These are phyloP conservation scores for Corynascus novoguineensis DNA, from an alignment of 495 filamentous ascomycete genomes.

Conservation along the genomic window DNA sequence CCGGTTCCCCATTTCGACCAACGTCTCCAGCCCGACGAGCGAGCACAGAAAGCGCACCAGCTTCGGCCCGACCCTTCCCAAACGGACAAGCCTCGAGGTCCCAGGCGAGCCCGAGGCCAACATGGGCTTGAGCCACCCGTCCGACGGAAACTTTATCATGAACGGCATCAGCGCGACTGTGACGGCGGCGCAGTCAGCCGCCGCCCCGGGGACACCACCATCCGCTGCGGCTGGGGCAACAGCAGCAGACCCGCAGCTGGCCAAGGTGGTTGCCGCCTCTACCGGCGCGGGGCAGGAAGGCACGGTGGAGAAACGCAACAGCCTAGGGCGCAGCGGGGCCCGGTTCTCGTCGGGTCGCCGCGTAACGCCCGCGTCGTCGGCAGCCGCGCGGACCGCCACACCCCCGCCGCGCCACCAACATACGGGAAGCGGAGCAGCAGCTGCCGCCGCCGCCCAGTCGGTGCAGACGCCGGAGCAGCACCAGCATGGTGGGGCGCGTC, in stretches of 20 bases:
- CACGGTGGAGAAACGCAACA: constrained; percentile 45
- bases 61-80: constrained; percentile 35
- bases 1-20: constrained; percentile 80
- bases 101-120: constrained; percentile 33
- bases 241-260: constrained; percentile 31
- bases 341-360: constrained; percentile 40
- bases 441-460: constrained; percentile 1
- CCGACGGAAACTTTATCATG: constrained; percentile 37
- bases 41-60: constrained; percentile 32
- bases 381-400: constrained; percentile 13
- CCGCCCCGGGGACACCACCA: constrained; percentile 20
- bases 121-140: constrained; percentile 33
- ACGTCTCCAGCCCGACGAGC: constrained; percentile 51
- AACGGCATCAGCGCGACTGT: constrained; percentile 31
- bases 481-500: neutral
- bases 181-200: constrained; percentile 29
- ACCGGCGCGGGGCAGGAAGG: constrained; percentile 31
- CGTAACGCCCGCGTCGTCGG: constrained; percentile 28
- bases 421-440: constrained; percentile 5
- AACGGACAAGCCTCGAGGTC: constrained; percentile 44
- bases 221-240: constrained; percentile 25
- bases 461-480: neutral
- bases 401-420: constrained; percentile 9
- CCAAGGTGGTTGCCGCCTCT: no score
- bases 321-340: constrained; percentile 43